These are phyloP conservation scores for Beauveria sp. DNA, from an alignment of 2,329 filamentous ascomycete species.

Conservation along the genomic window DNA sequence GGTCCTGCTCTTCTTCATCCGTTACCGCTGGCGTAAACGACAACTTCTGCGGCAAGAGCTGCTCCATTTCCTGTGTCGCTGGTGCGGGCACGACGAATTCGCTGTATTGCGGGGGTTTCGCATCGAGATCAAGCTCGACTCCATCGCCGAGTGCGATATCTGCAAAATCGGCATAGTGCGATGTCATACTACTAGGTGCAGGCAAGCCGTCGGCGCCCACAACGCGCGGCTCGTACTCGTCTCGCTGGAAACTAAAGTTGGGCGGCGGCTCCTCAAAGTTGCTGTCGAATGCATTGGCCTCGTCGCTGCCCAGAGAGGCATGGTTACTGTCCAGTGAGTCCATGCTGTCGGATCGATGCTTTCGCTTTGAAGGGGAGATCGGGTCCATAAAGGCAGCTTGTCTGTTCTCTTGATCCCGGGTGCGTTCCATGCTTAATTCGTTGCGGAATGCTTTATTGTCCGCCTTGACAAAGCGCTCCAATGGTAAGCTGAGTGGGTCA, in stretches of 20 bases:
- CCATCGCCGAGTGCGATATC: no score
- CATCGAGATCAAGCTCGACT: not conserved
- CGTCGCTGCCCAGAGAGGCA: conserved; percentile 37
- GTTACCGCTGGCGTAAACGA: not conserved
- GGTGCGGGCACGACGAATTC: not conserved
- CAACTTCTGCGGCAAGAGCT: not conserved
- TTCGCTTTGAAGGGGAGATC: conserved; percentile 38
- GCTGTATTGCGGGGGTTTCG: not conserved
- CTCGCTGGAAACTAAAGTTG: not conserved
- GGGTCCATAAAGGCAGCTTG: conserved; percentile 27
- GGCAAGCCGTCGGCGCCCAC: not conserved
- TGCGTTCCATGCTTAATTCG: conserved; percentile 36
- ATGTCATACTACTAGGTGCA: not conserved
- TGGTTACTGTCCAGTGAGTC: conserved; percentile 41
- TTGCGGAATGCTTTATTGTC: conserved; percentile 46
- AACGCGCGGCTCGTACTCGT: not conserved
- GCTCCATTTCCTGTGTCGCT: conserved; percentile 3
- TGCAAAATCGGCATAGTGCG: not conserved
- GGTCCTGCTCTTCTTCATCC: not conserved
- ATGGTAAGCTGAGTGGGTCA: conserved; percentile 29
- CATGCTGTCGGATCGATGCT: conserved; percentile 37
- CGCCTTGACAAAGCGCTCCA: conserved; percentile 39
- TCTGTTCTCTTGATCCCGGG: conserved; percentile 17
- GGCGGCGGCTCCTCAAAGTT: conserved; percentile 7
- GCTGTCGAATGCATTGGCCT: conserved; percentile 23